Conservation (phyloP, 768 basidiomycete genomes). For the Collybia sp. region DNA sequence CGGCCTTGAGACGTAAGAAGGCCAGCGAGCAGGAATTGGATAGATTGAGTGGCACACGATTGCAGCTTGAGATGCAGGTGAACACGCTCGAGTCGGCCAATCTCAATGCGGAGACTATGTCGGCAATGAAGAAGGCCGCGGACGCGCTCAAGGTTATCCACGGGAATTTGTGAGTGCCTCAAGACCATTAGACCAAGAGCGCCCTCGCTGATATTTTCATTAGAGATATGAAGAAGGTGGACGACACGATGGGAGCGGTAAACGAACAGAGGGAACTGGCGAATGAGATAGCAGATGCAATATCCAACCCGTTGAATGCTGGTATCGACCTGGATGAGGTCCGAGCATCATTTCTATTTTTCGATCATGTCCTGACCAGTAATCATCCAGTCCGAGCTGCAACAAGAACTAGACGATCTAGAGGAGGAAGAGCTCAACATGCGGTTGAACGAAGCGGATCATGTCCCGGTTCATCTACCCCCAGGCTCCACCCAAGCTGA, state of each 20-base stretch:
- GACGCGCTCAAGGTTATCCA: constrained; percentile 89
- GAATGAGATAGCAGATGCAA: constrained; percentile 86
- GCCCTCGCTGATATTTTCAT: background rate
- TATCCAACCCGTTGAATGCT: constrained; percentile 64
- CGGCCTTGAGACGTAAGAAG: constrained; percentile 93
- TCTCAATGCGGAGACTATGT: constrained; percentile 96
- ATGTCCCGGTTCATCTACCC: constrained; percentile 84
- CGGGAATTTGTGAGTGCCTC: constrained; percentile 69
- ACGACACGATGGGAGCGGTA: constrained; percentile 81
- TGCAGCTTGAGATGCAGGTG: constrained; percentile 95
- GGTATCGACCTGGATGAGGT: constrained; percentile 72
- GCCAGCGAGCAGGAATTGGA: constrained; percentile 83
- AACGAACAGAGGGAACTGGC: constrained; percentile 90
- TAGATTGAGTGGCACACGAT: constrained; percentile 72
- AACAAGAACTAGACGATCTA: constrained; percentile 75
- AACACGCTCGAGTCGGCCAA: constrained; percentile 97
- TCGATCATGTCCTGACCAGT: constrained; percentile 4
- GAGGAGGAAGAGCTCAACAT: constrained; percentile 89
- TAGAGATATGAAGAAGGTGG: constrained; percentile 82
- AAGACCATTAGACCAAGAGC: background rate
- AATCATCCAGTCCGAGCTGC: constrained; percentile 63
- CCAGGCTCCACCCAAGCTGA: constrained; percentile 43
- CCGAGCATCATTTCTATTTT: constrained; percentile 13
- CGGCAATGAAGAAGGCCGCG: constrained; percentile 94
- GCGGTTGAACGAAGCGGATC: constrained; percentile 80